These are phyloP conservation scores for Nicotiana obtusifolia DNA, from an alignment of 257 asterid species.

Conservation along the genomic window DNA sequence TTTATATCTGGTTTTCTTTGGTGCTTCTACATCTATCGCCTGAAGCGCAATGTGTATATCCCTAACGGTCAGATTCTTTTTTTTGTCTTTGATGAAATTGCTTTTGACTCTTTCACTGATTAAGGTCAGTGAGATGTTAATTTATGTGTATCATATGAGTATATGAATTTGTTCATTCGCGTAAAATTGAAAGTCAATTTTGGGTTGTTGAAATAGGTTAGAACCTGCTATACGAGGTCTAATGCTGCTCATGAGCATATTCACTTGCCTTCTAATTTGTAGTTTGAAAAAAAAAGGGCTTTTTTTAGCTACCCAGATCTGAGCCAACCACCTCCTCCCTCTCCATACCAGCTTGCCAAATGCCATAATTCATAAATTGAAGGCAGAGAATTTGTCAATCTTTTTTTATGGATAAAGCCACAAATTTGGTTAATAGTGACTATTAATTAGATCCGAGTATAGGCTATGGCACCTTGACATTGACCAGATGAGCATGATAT, in stretches of 20 bases:
- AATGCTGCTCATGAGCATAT: background rate
- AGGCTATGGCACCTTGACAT: background rate
- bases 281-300: background rate
- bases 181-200: background rate
- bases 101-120: background rate
- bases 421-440: background rate
- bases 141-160: background rate
- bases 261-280: background rate
- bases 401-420: background rate
- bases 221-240: background rate
- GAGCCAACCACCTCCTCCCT: background rate
- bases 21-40: conserved; percentile 74
- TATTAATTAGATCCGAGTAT: background rate
- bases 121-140: background rate
- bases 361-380: background rate
- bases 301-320: background rate
- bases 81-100: background rate
- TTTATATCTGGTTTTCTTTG: conserved; percentile 63
- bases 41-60: conserved; percentile 61
- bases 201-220: background rate
- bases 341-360: background rate
- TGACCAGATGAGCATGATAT: background rate
- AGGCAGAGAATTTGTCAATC: background rate
- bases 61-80: conserved; percentile 51
- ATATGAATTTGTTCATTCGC: too few species aligned